These are phyloP conservation scores for Trichoderma koningii DNA, from an alignment of 2,329 filamentous ascomycete species.

Conservation along the genomic window DNA sequence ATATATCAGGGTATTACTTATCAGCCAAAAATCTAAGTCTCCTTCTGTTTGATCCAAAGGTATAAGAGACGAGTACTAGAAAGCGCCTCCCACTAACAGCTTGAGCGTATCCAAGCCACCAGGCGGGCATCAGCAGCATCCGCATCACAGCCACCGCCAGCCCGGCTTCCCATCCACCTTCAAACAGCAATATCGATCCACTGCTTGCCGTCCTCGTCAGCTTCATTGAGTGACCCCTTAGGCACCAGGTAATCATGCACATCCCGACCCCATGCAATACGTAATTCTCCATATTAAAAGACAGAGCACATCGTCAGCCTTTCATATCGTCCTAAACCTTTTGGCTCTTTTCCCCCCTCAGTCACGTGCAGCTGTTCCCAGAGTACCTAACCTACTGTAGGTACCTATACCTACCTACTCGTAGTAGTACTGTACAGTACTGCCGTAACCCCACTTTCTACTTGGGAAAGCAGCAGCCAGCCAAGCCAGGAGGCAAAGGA, in stretches of 20 bases:
- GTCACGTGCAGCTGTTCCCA: slow-evolving; percentile 20
- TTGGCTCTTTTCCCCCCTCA: neutral
- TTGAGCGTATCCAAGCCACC: neutral
- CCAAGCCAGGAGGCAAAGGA: neutral
- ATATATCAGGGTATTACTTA: too few relatives aligned
- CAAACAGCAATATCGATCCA: neutral
- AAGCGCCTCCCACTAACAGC: neutral
- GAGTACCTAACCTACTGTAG: too few relatives aligned
- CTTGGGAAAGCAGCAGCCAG: neutral
- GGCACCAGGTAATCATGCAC: slow-evolving; percentile 12
- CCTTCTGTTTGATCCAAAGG: neutral
- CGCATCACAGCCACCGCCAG: too few relatives aligned
- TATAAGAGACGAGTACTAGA: neutral
- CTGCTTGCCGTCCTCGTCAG: neutral
- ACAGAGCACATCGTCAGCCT: neutral
- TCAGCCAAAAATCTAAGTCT: neutral
- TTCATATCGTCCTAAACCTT: too few relatives aligned
- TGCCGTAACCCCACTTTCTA: slow-evolving; percentile 6
- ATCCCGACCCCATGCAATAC: slow-evolving; percentile 15
- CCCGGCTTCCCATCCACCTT: neutral
- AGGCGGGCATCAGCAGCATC: too few relatives aligned
- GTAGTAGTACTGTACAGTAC: too few relatives aligned
- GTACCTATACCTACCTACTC: too few relatives aligned
- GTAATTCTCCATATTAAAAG: slow-evolving; percentile 24
- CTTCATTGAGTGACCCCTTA: neutral